Evolutionary conservation across 1,284 basidiomycete genomes (phyloP).

Genomic region (Fomitopsis schrenkii): DNA sequence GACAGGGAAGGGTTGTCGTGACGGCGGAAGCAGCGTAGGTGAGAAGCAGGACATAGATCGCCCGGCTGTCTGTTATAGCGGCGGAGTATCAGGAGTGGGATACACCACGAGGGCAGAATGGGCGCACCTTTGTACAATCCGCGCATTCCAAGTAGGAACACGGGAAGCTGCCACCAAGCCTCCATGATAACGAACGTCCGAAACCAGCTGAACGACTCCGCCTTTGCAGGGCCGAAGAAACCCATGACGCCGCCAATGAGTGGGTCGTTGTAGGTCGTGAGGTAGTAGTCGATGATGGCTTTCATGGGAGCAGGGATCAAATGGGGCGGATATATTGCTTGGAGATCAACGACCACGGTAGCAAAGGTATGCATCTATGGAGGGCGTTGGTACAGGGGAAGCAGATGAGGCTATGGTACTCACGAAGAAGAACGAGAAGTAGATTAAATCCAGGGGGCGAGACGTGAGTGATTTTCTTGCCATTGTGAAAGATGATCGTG

Average conservation of each 20-base stretch:
- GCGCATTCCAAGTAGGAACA: slow-evolving; percentile 65
- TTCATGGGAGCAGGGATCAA: slow-evolving; percentile 44
- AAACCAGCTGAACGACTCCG: slow-evolving; percentile 56
- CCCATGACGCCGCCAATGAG: slow-evolving; percentile 53
- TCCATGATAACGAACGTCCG: slow-evolving; percentile 61
- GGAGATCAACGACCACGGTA: slow-evolving; percentile 64
- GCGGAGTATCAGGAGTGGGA: neutral
- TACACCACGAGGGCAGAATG: neutral
- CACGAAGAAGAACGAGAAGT: slow-evolving; percentile 62
- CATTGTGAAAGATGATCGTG: slow-evolving; percentile 1
- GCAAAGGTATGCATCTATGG: slow-evolving; percentile 59
- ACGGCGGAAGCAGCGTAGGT: slow-evolving; percentile 75
- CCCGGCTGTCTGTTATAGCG: slow-evolving; percentile 11
- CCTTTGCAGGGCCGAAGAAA: slow-evolving; percentile 29
- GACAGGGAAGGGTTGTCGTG: slow-evolving; percentile 73
- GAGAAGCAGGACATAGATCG: slow-evolving; percentile 53
- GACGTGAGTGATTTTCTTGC: slow-evolving; percentile 39
- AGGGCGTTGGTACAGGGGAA: neutral
- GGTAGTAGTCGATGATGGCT: slow-evolving; percentile 41
- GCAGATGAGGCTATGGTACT: slow-evolving; percentile 14
- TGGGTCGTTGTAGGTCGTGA: slow-evolving; percentile 56
- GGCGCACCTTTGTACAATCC: slow-evolving; percentile 62
- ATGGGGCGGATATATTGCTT: slow-evolving; percentile 55
- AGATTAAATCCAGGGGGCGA: slow-evolving; percentile 60
- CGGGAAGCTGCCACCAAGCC: slow-evolving; percentile 70